phyloP scores from a whole-genome alignment of 805 yeast species.

The Zygosaccharomyces siamensis region DNA sequence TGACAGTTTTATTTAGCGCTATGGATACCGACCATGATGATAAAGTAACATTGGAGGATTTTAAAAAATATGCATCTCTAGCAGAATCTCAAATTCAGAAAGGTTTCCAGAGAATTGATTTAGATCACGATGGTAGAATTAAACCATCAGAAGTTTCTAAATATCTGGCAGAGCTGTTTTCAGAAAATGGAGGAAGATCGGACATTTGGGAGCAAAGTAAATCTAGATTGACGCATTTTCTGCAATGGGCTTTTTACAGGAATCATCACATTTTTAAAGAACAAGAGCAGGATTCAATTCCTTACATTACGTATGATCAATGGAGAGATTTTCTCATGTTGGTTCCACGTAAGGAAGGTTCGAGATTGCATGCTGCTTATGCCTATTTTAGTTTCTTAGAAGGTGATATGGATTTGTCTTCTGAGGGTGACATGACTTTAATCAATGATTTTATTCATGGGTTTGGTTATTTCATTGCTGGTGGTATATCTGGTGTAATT shows the following conservation, averaged over 20 bases:
- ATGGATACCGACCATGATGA: conserved; percentile 57
- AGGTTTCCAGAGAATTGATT: conserved; percentile 67
- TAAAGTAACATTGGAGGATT: conserved; percentile 58
- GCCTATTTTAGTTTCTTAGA: conserved; percentile 51
- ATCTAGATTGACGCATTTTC: conserved; percentile 20
- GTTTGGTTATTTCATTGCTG: conserved; percentile 86
- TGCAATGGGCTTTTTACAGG: conserved; percentile 31
- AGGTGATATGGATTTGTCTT: conserved; percentile 74
- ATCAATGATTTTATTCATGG: conserved; percentile 76
- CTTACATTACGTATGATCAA: conserved; percentile 71
- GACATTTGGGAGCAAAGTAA: conserved; percentile 5
- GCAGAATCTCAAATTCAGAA: conserved; percentile 68
- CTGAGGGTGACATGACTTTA: conserved; percentile 90
- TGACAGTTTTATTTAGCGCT: conserved; percentile 50
- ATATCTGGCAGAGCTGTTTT: conserved; percentile 56
- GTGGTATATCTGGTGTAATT: conserved; percentile 93
- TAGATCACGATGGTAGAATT: conserved; percentile 67
- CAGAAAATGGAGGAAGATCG: conserved; percentile 4
- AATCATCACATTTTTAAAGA: conserved; percentile 1
- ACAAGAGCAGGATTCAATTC: conserved; percentile 30
- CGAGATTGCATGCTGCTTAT: conserved; percentile 76
- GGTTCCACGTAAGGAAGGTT: conserved; percentile 76
- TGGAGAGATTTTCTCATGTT: conserved; percentile 78
- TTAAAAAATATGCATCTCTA: conserved; percentile 54
- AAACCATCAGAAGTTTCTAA: conserved; percentile 58